A percentile compares a stretch with the other conserved stretches of the same genome.
phyloP scores from a whole-genome alignment of 2,329 filamentous ascomycete species.

The Juglanconis oblonga region DNA sequence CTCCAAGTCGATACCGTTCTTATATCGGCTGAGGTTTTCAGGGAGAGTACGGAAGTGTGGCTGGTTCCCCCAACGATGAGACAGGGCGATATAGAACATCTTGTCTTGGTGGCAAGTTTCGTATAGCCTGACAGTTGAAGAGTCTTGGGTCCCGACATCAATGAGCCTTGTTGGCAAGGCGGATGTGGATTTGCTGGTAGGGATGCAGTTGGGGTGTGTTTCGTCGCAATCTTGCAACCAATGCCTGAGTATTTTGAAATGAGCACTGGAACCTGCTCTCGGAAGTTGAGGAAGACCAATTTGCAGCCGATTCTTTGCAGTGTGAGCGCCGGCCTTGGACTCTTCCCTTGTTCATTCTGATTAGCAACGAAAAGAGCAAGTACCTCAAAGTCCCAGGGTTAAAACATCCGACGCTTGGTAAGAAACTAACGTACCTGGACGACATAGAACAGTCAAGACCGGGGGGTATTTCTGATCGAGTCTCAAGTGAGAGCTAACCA shows the following conservation, averaged over 20 bases:
- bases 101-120: conserved; percentile 1
- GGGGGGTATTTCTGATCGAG: neutral
- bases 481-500: neutral
- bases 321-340: neutral
- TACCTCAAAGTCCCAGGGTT: neutral
- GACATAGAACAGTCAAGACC: neutral
- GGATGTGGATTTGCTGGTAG: neutral
- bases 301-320: neutral
- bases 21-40: neutral
- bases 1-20: fast-evolving
- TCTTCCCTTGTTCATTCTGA: no score
- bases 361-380: no score
- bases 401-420: neutral
- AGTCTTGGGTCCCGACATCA: neutral
- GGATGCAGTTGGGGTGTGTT: neutral
- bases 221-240: conserved; percentile 17
- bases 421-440: neutral
- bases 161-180: conserved; percentile 19
- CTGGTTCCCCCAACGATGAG: conserved; percentile 20
- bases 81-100: conserved; percentile 20
- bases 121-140: conserved; percentile 2
- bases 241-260: conserved; percentile 18
- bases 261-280: neutral
- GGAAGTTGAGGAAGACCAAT: conserved; percentile 8
- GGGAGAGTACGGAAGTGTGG: conserved; percentile 7